Conservation (phyloP, 2,329 filamentous ascomycete genomes). For the Colletotrichum sp. region DNA sequence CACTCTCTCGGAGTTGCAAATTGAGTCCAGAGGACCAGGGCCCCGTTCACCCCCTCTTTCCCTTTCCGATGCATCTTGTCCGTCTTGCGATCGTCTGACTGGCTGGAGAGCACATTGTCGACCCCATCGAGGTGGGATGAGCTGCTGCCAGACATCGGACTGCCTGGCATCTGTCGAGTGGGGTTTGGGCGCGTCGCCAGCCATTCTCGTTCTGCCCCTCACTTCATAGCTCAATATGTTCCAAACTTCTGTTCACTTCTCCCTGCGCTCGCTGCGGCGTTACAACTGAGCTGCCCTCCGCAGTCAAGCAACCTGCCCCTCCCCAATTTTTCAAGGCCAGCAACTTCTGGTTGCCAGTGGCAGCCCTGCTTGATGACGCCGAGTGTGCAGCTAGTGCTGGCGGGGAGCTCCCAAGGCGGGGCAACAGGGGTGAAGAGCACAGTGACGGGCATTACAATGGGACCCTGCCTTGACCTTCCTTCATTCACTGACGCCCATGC, state of each 20-base stretch:
- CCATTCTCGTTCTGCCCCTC: background rate
- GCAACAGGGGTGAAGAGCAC: slow-evolving; percentile 4
- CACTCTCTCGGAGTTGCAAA: background rate
- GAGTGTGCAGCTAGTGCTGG: background rate
- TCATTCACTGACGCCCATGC: background rate
- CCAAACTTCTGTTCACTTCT: background rate
- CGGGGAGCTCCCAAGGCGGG: slow-evolving; percentile 3
- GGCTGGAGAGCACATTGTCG: background rate
- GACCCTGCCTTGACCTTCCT: background rate
- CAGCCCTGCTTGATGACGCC: slow-evolving; percentile 17
- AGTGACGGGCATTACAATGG: background rate
- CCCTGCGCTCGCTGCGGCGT: background rate
- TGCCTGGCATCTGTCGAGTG: background rate
- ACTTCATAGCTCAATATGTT: background rate
- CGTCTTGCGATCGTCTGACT: background rate
- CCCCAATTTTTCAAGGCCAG: background rate
- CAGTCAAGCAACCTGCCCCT: background rate
- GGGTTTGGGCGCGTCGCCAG: background rate
- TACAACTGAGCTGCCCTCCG: background rate
- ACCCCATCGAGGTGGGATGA: background rate
- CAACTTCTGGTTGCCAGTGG: background rate
- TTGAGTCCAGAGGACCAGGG: background rate
- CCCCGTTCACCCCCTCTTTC: background rate
- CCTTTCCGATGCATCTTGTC: background rate
- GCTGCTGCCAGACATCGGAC: background rate